Percentiles rank a stretch among this genome's conserved stretches.
Conservation (phyloP, 164 flowering plant species). For the Aristolochia contorta region DNA sequence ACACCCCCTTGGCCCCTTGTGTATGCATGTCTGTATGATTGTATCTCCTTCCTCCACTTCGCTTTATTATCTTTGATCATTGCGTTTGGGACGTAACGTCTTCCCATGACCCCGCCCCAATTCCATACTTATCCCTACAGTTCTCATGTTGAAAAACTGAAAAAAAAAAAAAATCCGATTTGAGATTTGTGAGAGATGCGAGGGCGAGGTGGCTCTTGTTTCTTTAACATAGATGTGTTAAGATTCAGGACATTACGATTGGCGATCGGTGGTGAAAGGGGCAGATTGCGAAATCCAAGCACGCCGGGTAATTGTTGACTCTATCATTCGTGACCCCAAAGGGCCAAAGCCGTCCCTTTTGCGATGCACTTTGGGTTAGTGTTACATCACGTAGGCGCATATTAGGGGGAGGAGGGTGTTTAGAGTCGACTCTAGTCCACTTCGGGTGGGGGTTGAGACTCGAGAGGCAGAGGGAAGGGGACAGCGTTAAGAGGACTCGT, state of each 20-base stretch:
- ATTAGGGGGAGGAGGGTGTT: too few species aligned
- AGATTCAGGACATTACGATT: too few species aligned
- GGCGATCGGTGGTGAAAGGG: background rate
- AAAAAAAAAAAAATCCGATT: background rate
- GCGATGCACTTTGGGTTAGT: background rate
- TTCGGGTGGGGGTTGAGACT: too few species aligned
- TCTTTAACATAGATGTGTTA: too few species aligned
- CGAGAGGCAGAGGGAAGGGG: too few species aligned
- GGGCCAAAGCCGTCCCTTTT: too few species aligned
- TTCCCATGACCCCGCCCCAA: constrained; percentile 2
- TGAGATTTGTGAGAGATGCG: background rate
- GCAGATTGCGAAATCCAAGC: background rate
- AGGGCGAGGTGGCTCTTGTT: too few species aligned
- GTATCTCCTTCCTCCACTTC: background rate
- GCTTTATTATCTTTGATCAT: constrained; percentile 4
- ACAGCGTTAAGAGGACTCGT: too few species aligned
- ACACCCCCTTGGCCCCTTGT: background rate
- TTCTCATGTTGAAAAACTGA: too few species aligned
- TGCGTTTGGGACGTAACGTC: constrained; percentile 4
- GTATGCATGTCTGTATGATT: background rate
- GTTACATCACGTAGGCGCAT: constrained; percentile 5
- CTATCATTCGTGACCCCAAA: background rate
- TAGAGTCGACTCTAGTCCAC: too few species aligned
- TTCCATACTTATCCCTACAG: constrained; percentile 1
- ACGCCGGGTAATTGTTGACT: constrained; percentile 5